Percentiles rank a stretch among this genome's conserved stretches.
Evolutionary conservation across 2,329 filamentous ascomycete species (phyloP).

Genomic region (Talaromyces sp.): DNA sequence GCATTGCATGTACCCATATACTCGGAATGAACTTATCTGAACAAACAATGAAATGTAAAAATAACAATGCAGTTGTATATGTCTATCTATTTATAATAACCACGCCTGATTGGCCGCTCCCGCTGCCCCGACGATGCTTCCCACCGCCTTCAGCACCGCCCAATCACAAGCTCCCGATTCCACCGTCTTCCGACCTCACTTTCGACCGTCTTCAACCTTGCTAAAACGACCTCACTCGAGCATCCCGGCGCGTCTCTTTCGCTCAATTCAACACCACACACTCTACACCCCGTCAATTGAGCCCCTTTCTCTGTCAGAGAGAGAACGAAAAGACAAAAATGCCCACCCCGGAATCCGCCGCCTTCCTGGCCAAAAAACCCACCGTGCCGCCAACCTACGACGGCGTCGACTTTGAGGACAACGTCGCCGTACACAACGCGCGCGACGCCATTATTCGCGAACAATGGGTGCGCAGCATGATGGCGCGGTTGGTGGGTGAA

Average conservation of each 20-base stretch:
- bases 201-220: not conserved
- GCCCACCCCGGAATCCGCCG: constrained; percentile 61
- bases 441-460: constrained; percentile 63
- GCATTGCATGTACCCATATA: not conserved
- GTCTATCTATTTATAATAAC: not conserved
- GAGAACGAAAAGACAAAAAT: constrained; percentile 37
- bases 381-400: constrained; percentile 62
- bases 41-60: not conserved
- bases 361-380: constrained; percentile 62
- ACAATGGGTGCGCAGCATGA: constrained; percentile 67
- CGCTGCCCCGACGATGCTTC: not conserved
- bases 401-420: constrained; percentile 64
- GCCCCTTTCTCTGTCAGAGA: not conserved
- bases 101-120: not conserved
- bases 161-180: not conserved
- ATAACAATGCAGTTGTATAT: not conserved
- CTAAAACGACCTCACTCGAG: not conserved
- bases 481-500: constrained; percentile 61
- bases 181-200: not conserved
- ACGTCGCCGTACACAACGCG: constrained; percentile 58
- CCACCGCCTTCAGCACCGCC: not conserved
- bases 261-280: not conserved
- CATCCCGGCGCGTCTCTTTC: not conserved
- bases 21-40: not conserved
- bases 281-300: not conserved